Conservation (phyloP, 2,329 filamentous ascomycete genomes). For the Claviceps capensis region DNA sequence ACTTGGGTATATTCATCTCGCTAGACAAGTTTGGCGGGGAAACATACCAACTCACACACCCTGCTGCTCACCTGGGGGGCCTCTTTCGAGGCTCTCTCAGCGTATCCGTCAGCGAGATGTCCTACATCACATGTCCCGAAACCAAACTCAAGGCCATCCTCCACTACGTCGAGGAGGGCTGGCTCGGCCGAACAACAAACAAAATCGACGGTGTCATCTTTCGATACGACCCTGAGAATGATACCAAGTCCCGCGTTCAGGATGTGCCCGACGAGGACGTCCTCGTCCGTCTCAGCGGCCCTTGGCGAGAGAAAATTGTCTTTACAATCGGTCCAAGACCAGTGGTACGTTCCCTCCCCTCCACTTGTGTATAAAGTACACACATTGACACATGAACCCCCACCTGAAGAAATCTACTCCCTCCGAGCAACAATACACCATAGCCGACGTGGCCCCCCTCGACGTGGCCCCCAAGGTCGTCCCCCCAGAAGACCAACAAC, state of each 20-base stretch:
- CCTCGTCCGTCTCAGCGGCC: constrained; percentile 67
- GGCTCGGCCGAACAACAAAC: constrained; percentile 84
- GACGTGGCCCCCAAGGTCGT: constrained; percentile 64
- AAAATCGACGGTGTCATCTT: constrained; percentile 85
- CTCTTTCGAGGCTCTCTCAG: constrained; percentile 76
- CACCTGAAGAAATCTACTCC: constrained; percentile 26
- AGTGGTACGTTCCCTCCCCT: constrained; percentile 35
- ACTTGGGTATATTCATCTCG: constrained; percentile 89
- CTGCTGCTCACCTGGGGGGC: constrained; percentile 82
- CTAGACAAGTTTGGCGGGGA: constrained; percentile 69
- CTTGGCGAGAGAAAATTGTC: constrained; percentile 63
- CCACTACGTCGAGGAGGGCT: constrained; percentile 87
- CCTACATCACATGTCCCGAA: constrained; percentile 79
- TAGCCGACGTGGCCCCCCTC: constrained; percentile 82
- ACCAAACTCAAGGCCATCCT: constrained; percentile 85
- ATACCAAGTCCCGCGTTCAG: constrained; percentile 64
- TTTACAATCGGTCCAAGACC: constrained; percentile 47
- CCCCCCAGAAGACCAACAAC: constrained; percentile 64
- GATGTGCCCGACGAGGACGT: constrained; percentile 80
- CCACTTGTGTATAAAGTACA: no score
- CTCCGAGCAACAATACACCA: constrained; percentile 50
- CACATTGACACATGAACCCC: neutral
- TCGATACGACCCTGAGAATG: constrained; percentile 76
- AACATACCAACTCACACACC: constrained; percentile 90
- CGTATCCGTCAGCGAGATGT: constrained; percentile 80